Evolutionary conservation across 1,284 basidiomycete species (phyloP), one percentile per base, ranked within the genome.

Genomic region (Volvariella surrecta): DNA sequence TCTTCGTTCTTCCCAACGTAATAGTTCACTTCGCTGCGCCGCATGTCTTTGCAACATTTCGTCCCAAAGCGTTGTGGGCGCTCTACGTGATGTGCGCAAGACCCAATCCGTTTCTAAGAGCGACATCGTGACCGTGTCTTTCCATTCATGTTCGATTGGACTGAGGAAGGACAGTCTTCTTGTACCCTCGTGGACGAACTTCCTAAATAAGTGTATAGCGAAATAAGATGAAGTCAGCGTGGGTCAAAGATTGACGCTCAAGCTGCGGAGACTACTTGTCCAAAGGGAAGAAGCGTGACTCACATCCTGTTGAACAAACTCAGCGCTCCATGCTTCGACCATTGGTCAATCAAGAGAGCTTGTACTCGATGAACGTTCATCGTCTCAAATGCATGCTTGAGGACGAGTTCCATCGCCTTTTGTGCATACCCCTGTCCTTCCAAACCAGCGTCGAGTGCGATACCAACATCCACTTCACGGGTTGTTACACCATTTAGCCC

Each of bases 31-130:
- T 32, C 70, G 63, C 57, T 83, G 81, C 38, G 61, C 58, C 45
- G 74, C 63, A 52, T 84, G 81, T 28, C 82, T 64, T 19, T 53
- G 50, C 41, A 84, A 65, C 45, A 84, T 62, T 53, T 79, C 79
- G 45, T 82, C 80, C 82, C 82, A 84, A 6, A 74, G 52, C 1
- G 66, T 66, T 24, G 56, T 52, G 1, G 68, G 63, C 0, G 64
- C 59, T 28, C 53, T 37, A 16, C 48, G 50, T 7, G 4, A 6
- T 32, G 32, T 47, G 40, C 45, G 51, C 37, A 15, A 40, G 44
- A 7, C 49, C 76, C 77, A 84, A 41, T 82, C 78, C 0, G 74
- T 80, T 44, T 74, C 78, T 45, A 84, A 58, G 48, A 83, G 64
- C 6, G 68, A 76, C 44, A 81, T 60, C 48, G 73, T 73, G 1